Base-by-base conservation (phyloP, 192 early-diverging fungal genomes). In the Podila horticola region DNA sequence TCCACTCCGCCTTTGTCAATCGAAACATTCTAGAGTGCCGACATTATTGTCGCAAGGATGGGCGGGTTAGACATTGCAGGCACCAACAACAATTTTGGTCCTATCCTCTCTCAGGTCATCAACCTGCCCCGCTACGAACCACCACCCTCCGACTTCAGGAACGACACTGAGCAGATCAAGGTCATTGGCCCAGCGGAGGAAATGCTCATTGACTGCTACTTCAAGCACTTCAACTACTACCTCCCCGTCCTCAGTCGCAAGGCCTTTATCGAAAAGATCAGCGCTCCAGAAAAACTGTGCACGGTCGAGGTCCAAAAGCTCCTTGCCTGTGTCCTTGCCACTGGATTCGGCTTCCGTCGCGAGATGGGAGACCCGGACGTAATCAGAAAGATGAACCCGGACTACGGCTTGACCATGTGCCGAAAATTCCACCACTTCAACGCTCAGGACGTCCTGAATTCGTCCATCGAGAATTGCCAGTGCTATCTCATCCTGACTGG, bases 191-290 rank as follows among this genome's bases (percentile, higher is more conserved):
- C 11, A 4, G 60, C 50, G 13, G 71, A 81, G 48, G 58, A 73
- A 51, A 28, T 59, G 29, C 58, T 81, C 60, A 81, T 81, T 28
- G 77, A 81, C 45, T 81, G 77, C 67, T 81, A 81, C 62, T 81
- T 81, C 49, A 81, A 73, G 1, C 62, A 69, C 67, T 81, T 81
- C 58, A 81, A 81, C 49, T 81, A 81, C 62, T 81, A 81, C 26
- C 69, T 81, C 20, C 77, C 77, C 20, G 45, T 81, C 24, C 38
- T 81, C 36, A 69, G 57, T 45, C 77, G 77, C 3, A 73, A 81
- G 62, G 17, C 62, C 1, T 81, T 81, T 29, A 66, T 73, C 66
- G 71, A 67, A 5, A 52, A 69, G 15, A n/a, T 81, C 36, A 49
- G 15, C 48, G 67, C 69, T 26, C 71, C 61, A 0, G 34, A 63